Conservation (phyloP, 352 stramenopile species). For the Stramenopiles sp. region DNA sequence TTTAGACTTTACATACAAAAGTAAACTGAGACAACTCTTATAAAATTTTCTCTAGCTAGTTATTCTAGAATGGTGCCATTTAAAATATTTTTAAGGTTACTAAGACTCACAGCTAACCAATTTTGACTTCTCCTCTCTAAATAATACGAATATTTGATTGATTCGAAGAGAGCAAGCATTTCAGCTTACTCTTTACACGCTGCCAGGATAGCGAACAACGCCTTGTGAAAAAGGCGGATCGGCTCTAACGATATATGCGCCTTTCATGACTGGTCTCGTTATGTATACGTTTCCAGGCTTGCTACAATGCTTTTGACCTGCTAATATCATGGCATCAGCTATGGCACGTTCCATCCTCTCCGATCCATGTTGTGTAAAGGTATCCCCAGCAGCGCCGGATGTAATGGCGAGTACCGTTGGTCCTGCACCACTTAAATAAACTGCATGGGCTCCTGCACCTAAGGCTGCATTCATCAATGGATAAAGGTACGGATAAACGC, state of each 20-base stretch:
- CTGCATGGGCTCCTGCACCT: constrained; percentile 68
- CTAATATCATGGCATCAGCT: constrained; percentile 84
- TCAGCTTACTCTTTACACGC: not conserved
- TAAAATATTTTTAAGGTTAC: too few relatives aligned
- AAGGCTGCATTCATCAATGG: constrained; percentile 89
- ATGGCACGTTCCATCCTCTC: constrained; percentile 61
- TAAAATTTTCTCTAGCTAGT: too few relatives aligned
- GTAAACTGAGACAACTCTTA: too few relatives aligned
- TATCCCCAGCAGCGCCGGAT: constrained; percentile 84
- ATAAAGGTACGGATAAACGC: constrained; percentile 84
- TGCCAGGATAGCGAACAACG: not conserved
- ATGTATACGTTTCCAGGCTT: constrained; percentile 81
- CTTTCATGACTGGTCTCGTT: constrained; percentile 79
- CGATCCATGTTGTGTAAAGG: constrained; percentile 86
- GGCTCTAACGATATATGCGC: constrained; percentile 79
- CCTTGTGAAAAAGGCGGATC: constrained; percentile 51
- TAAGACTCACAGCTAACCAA: too few relatives aligned
- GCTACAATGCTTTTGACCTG: constrained; percentile 63
- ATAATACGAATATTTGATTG: too few relatives aligned
- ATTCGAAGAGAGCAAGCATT: too few relatives aligned
- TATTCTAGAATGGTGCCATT: too few relatives aligned
- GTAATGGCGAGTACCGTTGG: constrained; percentile 94
- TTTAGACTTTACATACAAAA: too few relatives aligned
- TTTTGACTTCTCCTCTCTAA: too few relatives aligned
- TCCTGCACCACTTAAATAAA: constrained; percentile 87